These are phyloP conservation scores for Chrysanthemum seticuspe DNA, from an alignment of 129 eudicot genomes.

Conservation along the genomic window DNA sequence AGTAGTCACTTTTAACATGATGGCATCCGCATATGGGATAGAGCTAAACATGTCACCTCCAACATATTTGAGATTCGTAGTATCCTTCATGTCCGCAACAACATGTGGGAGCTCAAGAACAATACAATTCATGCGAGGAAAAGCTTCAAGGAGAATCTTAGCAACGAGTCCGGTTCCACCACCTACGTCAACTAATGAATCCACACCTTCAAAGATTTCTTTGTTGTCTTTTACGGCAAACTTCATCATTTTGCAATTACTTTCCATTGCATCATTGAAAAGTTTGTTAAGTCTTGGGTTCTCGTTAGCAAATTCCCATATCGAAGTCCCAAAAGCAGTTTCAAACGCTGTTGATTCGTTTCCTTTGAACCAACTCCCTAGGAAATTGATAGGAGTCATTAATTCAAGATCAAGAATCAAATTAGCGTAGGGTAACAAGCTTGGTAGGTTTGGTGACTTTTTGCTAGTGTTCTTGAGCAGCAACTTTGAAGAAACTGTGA, in stretches of 20 bases:
- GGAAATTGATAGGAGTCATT: constrained; percentile 19
- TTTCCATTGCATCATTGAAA: constrained; percentile 40
- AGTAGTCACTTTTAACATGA: constrained; percentile 35
- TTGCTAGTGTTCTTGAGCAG: constrained; percentile 27
- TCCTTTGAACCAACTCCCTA: constrained; percentile 28
- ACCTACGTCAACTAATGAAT: constrained; percentile 51
- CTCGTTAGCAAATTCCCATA: constrained; percentile 29
- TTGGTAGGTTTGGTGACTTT: neutral
- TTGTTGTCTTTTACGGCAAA: constrained; percentile 15
- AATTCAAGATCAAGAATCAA: constrained; percentile 3
- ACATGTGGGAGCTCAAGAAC: constrained; percentile 60
- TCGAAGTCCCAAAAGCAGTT: constrained; percentile 23
- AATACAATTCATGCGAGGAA: constrained; percentile 36
- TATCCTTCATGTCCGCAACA: constrained; percentile 26
- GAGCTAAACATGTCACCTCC: constrained; percentile 46
- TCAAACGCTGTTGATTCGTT: constrained; percentile 26
- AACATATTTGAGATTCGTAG: constrained; percentile 35
- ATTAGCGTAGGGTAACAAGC: constrained; percentile 20
- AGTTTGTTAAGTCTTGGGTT: constrained; percentile 18
- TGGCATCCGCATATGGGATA: constrained; percentile 41
- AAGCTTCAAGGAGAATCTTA: constrained; percentile 29
- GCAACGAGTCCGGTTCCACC: constrained; percentile 48
- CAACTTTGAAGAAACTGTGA: constrained; percentile 29
- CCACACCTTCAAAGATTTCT: constrained; percentile 35
- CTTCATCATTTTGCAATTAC: constrained; percentile 27